A percentile compares a stretch with the other conserved stretches of the same genome.
phyloP scores from a whole-genome alignment of 805 yeast species.

The Nakazawaea sp. region DNA sequence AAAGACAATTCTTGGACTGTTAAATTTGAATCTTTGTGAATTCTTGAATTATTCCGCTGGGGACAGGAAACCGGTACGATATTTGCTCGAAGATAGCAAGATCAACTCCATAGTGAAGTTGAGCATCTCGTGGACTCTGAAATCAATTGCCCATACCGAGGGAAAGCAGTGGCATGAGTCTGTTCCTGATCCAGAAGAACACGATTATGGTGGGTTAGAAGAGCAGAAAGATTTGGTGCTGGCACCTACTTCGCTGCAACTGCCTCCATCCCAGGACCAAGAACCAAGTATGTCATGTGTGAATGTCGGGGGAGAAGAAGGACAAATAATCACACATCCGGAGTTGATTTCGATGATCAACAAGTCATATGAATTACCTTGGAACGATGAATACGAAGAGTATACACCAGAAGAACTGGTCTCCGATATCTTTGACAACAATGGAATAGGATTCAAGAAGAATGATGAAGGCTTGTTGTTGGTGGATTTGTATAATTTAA shows the following conservation, averaged over 20 bases:
- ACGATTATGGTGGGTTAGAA: not conserved
- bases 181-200: not conserved
- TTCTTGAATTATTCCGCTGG: slow-evolving; percentile 52
- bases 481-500: slow-evolving; percentile 26
- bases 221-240: not conserved
- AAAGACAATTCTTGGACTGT: slow-evolving; percentile 52
- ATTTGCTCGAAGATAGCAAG: slow-evolving; percentile 69
- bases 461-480: slow-evolving; percentile 36
- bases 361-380: slow-evolving; percentile 23
- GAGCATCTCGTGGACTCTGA: slow-evolving; percentile 29
- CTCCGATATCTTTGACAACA: slow-evolving; percentile 59
- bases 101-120: slow-evolving; percentile 74
- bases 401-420: slow-evolving; percentile 65
- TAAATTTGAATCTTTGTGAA: slow-evolving; percentile 66
- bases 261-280: not conserved
- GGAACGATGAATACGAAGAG: slow-evolving; percentile 33
- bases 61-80: slow-evolving; percentile 50
- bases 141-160: not conserved
- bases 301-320: slow-evolving; percentile 3
- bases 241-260: not conserved
- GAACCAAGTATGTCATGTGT: not conserved
- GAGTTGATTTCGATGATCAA: slow-evolving; percentile 15
- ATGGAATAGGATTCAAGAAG: slow-evolving; percentile 63
- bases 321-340: slow-evolving; percentile 12
- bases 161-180: not conserved